Evolutionary conservation across 306 rosid genomes (phyloP), one percentile per base, ranked within the genome.

Genomic region (Begonia masoniana): DNA sequence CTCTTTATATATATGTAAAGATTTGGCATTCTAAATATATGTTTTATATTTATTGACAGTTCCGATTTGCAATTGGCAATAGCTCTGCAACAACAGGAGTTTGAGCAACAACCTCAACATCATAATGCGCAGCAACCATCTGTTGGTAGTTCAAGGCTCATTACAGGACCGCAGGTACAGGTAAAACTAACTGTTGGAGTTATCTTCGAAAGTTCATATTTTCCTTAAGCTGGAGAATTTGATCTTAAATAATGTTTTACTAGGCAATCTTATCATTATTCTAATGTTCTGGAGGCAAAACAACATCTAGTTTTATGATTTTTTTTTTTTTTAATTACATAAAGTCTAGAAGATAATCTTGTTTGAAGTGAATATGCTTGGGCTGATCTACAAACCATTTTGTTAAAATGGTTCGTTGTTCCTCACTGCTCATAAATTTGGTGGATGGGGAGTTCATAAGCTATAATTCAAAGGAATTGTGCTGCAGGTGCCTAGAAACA

Each of bases 81-180:
- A 62, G 89, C 95, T 54, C 82, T 92, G 71, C 99, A 92, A 74
- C 99, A 92, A 63, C 93, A 87, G 67, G 99, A 92, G 78, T 86
- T 87, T 61, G 99, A 83, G 52, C 96, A 92, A 63, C 94, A 72
- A 54, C 80, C 86, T 15, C 83, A 73, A 52, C 95, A 76, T 23
- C 87, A 74, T 15, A 83, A 59, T 67, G 42, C 61, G 12, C 95
- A 75, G 73, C 92, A 74, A 57, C 64, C 85, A 65, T 61, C 94
- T 36, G 57, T 51, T 57, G 70, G 76, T 49, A 70, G 70, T 67
- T 79, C 93, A 66, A 82, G 95, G 68, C 73, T 83, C 77, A 73
- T 82, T 54, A 79, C 85, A 10, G 99, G 99, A 62, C 99, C 99
- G 55, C 86, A 82, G 88, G 99, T 92, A 81, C 86, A 82, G 88